Base-by-base conservation (phyloP, 208 protist species). In the Acanthamoeba culbertsoni region DNA sequence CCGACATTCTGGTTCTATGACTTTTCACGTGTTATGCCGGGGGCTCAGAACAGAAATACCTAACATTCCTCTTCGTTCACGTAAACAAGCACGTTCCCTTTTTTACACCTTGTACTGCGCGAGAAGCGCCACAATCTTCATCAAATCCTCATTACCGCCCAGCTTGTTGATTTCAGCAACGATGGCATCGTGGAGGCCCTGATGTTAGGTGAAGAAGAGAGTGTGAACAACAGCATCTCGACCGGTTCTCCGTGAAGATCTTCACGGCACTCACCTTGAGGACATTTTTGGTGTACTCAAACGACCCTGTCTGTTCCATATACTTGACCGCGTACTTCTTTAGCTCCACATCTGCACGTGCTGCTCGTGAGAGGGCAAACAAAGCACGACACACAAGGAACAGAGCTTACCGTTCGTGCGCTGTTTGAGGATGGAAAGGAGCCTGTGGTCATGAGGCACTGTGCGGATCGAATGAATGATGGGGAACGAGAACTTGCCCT, bases 401-500 rank as follows among this genome's bases (percentile, higher is more conserved):
- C 42, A 63, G 10, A 45, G 28, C n/a, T 4, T 51, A 55, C 43
- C 35, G 51, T 93, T 68, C 10, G 93, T 92, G 20, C 71, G 93
- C 91, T 89, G 93, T 71, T 95, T 93, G 46, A 94, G 53, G 45
- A 96, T 96, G 46, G 86, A 95, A 20, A 96, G 40, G 26, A 97
- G 63, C 45, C 94, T 62, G 37, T 37, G 63, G 53, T 96, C 94
- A 26, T 55, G 73, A 1, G 65, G 5, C n/a, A 92, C 45, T 1
- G 37, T 48, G 14, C 84, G 92, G 33, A 98, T 96, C 31, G 84
- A 51, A 48, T 97, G 96, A 10, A 97, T 97, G 45, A 98, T 97
- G n/a, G 97, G 97, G 93, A 96, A 98, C 37, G 96, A 97, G 94
- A 97, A 98, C 82, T 98, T 98, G 86, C 97, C 97, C 92, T 98